These are phyloP conservation scores for Aspergillus spinulosporus DNA, from an alignment of 2,329 filamentous ascomycete species.

Conservation along the genomic window DNA sequence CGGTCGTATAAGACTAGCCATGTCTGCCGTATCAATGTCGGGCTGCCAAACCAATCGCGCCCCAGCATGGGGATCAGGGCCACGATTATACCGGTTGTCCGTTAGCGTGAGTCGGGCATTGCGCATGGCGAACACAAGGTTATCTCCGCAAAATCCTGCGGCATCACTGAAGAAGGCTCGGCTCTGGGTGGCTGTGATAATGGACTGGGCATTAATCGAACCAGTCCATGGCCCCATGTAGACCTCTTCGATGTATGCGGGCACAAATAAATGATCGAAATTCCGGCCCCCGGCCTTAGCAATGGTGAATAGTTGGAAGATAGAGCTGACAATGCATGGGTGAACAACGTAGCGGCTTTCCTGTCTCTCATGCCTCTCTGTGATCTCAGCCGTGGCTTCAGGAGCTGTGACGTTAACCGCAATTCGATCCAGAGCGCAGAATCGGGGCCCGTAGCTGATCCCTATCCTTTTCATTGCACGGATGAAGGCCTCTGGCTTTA, in stretches of 20 bases:
- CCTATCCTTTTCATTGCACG: constrained; percentile 16
- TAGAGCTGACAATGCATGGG: constrained; percentile 24
- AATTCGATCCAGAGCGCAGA: constrained; percentile 10
- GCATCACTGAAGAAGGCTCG: not conserved
- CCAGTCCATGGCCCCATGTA: constrained; percentile 4
- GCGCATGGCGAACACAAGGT: not conserved
- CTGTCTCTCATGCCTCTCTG: constrained; percentile 4
- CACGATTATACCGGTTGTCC: not conserved
- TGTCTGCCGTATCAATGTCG: constrained; percentile 1
- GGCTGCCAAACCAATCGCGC: constrained; percentile 4
- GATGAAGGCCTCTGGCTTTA: constrained; percentile 11
- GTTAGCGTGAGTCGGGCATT: not conserved
- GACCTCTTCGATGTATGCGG: constrained; percentile 22
- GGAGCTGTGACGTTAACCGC: not conserved
- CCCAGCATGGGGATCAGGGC: not conserved
- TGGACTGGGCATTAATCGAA: not conserved
- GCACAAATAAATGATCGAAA: constrained; percentile 20
- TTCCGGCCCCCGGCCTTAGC: constrained; percentile 24
- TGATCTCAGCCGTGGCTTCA: not conserved
- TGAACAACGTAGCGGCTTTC: constrained; percentile 24
- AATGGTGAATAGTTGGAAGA: constrained; percentile 24
- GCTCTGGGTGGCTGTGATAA: not conserved
- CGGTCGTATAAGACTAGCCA: not conserved
- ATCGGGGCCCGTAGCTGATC: constrained; percentile 19
- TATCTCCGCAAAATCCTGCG: not conserved